These are phyloP conservation scores for Cladosporium cucumerinum DNA, from an alignment of 2,329 filamentous ascomycete genomes.

Conservation along the genomic window DNA sequence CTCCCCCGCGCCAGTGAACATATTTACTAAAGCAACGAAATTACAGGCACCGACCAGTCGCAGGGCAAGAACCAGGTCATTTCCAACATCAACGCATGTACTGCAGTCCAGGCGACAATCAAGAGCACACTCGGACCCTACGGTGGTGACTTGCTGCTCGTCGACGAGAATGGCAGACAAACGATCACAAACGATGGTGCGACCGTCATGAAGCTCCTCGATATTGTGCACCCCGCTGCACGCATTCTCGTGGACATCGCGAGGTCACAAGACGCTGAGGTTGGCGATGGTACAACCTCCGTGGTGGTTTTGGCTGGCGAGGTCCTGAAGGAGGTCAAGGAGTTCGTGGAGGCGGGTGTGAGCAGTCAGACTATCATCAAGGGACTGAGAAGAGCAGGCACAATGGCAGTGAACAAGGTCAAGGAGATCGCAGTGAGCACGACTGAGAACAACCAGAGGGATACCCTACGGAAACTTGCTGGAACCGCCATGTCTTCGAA, in stretches of 20 bases:
- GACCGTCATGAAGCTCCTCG: conserved; percentile 99
- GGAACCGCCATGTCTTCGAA: conserved; percentile 99
- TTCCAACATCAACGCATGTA: conserved; percentile 97
- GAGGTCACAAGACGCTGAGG: conserved; percentile 97
- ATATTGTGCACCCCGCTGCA: conserved; percentile 96
- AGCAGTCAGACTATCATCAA: conserved; percentile 98
- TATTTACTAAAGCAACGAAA: conserved; percentile 8
- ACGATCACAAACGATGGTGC: conserved; percentile 99
- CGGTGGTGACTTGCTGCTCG: conserved; percentile 91
- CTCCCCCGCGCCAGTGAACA: conserved; percentile 16
- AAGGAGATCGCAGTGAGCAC: conserved; percentile 94
- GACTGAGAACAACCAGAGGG: conserved; percentile 75
- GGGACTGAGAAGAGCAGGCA: conserved; percentile 80
- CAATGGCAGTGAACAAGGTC: conserved; percentile 96
- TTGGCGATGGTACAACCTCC: conserved; percentile 95
- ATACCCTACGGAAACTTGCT: conserved; percentile 85
- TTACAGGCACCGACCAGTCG: conserved; percentile 85
- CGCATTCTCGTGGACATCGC: conserved; percentile 97
- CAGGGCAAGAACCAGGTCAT: conserved; percentile 96
- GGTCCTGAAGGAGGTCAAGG: conserved; percentile 93
- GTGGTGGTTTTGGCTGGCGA: conserved; percentile 97
- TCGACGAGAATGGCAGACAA: conserved; percentile 90
- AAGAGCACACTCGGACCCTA: conserved; percentile 95
- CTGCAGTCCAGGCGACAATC: conserved; percentile 92
- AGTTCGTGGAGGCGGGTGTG: conserved; percentile 93